Percentiles rank a stretch among this genome's conserved stretches.
Conservation (phyloP, 2,329 filamentous ascomycete species). For the Penicillium sp. region DNA sequence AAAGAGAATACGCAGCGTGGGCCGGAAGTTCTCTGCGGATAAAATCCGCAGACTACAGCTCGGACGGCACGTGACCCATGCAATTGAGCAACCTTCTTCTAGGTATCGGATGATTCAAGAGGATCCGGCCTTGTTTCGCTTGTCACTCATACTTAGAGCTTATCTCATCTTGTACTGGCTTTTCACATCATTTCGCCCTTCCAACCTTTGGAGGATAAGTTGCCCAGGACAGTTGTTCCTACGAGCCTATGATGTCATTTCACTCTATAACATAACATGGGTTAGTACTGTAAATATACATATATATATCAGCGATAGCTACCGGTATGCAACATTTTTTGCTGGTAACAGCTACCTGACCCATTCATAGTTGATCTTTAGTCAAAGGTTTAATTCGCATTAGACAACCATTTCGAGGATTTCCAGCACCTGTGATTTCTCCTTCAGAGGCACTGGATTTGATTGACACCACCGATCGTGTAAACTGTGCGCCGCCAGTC, state of each 20-base stretch:
- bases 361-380: too few species aligned
- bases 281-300: too few species aligned
- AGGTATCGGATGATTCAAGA: not conserved
- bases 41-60: not conserved
- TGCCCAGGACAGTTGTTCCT: not conserved
- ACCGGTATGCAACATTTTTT: too few species aligned
- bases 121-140: too few species aligned
- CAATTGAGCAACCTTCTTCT: not conserved
- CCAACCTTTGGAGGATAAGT: not conserved
- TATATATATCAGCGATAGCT: too few species aligned
- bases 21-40: not conserved
- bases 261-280: not conserved
- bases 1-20: not conserved
- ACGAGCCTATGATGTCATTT: not conserved
- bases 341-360: too few species aligned
- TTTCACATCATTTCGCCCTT: too few species aligned
- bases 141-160: too few species aligned
- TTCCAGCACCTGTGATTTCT: slow-evolving; percentile 22
- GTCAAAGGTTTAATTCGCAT: not conserved
- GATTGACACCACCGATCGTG: slow-evolving; percentile 22
- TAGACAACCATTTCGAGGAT: slow-evolving; percentile 24
- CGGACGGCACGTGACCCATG: not conserved
- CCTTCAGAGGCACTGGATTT: slow-evolving; percentile 21
- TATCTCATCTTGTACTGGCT: too few species aligned
- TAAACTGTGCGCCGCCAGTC: slow-evolving; percentile 41